These are phyloP conservation scores for Scheffersomyces cryptocercus DNA, from an alignment of 1,139 yeast genomes.

Conservation along the genomic window DNA sequence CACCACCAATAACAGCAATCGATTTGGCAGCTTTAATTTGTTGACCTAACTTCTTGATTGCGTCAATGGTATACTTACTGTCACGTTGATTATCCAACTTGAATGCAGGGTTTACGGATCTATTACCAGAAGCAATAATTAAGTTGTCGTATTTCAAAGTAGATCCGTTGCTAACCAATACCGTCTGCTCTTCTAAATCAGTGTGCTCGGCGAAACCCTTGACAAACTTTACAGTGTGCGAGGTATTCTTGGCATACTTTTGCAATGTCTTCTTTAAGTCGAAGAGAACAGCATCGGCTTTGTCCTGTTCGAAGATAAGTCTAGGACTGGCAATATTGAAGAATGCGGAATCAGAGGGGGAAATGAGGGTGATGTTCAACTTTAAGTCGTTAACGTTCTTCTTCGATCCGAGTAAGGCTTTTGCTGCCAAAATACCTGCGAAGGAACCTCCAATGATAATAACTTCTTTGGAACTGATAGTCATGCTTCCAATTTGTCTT, in stretches of 20 bases:
- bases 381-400: slow-evolving; percentile 2
- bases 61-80: slow-evolving; percentile 11
- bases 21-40: slow-evolving; percentile 19
- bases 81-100: slow-evolving; percentile 21
- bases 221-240: slow-evolving; percentile 17
- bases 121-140: slow-evolving; percentile 35
- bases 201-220: slow-evolving; percentile 23
- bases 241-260: slow-evolving; percentile 10
- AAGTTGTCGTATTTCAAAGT: slow-evolving; percentile 27
- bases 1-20: slow-evolving; percentile 42
- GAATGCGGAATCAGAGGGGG: slow-evolving; percentile 20
- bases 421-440: slow-evolving; percentile 30
- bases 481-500: not conserved
- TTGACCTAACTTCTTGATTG: slow-evolving; percentile 14
- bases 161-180: slow-evolving; percentile 7
- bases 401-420: slow-evolving; percentile 9
- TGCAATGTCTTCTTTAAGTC: slow-evolving; percentile 18
- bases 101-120: slow-evolving; percentile 23
- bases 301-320: slow-evolving; percentile 26
- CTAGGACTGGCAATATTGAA: slow-evolving; percentile 33
- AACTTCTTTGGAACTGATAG: slow-evolving; percentile 9
- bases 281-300: slow-evolving; percentile 17
- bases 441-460: slow-evolving; percentile 40
- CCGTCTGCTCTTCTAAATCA: slow-evolving; percentile 19
- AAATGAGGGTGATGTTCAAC: slow-evolving; percentile 12